Base-by-base conservation (phyloP, 805 yeast genomes). In the Lipomyces oligophaga region DNA sequence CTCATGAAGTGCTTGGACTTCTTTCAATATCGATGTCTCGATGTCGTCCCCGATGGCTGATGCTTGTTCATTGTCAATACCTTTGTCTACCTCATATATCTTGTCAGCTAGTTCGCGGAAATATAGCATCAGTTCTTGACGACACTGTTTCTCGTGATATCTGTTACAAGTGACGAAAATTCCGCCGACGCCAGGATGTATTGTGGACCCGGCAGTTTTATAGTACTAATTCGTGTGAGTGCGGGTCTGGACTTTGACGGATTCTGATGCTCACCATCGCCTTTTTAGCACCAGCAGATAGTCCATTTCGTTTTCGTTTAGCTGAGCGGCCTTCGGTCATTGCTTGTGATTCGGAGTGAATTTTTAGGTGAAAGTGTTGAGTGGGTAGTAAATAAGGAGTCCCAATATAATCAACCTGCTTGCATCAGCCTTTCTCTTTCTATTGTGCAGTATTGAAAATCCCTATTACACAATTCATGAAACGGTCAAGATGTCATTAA, bases 121-220 rank as follows among this genome's bases (percentile, higher is more conserved):
- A 18, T 20, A 24, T 27, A 22, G 35, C 43, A 25, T 30, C 25
- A 88, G 67, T 63, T 88, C 97, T 53, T 78, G 79, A n/a, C 82
- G 75, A 50, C 94, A 86, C 43, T 76, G 79, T 43, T 74, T 74
- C 63, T 93, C 98, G 49, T 81, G 79, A 31, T 83, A 83, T 58
- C 96, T 74, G 40, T 79, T 77, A 65, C 97, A 90, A 0, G 97
- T 85, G 10, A 88, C 95, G 65, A 85, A 93, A 0, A 93, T 73
- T 0, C 98, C 98, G 31, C 81, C 69, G 44, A 93, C 84, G 32
- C 83, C 83, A 0, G 56, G 56, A n/a, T 46, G 56, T 19, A 52
- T 52, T 2, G 46, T 35, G 18, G 55, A 38, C 30, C 20, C 19
- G 5, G 55, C 39, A 5, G 50, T 35, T 28, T 47, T 52, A 36